phyloP scores from a whole-genome alignment of 2,329 filamentous ascomycete species.

The Trichoderma semiorbis region DNA sequence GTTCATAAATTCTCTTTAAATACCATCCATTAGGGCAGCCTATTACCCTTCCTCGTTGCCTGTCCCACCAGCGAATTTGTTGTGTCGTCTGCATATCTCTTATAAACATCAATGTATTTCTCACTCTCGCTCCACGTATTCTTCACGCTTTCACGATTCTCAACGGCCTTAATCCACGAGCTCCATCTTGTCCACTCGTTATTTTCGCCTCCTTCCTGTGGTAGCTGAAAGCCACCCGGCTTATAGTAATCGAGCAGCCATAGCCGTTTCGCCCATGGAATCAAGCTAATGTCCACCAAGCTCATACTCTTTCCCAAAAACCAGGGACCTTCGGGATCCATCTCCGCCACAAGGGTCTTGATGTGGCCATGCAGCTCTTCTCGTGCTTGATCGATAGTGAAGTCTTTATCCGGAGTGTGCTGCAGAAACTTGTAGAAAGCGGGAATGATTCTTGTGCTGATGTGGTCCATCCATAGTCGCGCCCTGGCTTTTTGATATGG shows the following conservation, averaged over 20 bases:
- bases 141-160: constrained; percentile 57
- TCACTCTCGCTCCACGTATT: constrained; percentile 66
- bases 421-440: constrained; percentile 63
- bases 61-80: constrained; percentile 60
- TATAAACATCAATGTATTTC: constrained; percentile 66
- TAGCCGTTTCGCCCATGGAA: constrained; percentile 68
- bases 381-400: constrained; percentile 51
- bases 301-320: constrained; percentile 63
- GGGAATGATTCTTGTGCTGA: constrained; percentile 64
- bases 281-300: constrained; percentile 67
- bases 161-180: constrained; percentile 59
- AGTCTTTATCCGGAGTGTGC: constrained; percentile 48
- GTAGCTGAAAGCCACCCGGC: constrained; percentile 47
- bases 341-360: constrained; percentile 58
- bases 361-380: constrained; percentile 57
- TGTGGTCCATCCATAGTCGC: constrained; percentile 72
- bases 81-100: constrained; percentile 62
- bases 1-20: not conserved
- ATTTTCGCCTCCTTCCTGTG: constrained; percentile 50
- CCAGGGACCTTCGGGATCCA: constrained; percentile 57
- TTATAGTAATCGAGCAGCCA: constrained; percentile 78
- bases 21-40: constrained; percentile 36
- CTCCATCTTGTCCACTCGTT: constrained; percentile 62
- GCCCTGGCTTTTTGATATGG: constrained; percentile 63
- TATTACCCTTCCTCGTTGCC: constrained; percentile 59